Evolutionary conservation across 257 asterid genomes (phyloP).

Genomic region (Salvia splendens): DNA sequence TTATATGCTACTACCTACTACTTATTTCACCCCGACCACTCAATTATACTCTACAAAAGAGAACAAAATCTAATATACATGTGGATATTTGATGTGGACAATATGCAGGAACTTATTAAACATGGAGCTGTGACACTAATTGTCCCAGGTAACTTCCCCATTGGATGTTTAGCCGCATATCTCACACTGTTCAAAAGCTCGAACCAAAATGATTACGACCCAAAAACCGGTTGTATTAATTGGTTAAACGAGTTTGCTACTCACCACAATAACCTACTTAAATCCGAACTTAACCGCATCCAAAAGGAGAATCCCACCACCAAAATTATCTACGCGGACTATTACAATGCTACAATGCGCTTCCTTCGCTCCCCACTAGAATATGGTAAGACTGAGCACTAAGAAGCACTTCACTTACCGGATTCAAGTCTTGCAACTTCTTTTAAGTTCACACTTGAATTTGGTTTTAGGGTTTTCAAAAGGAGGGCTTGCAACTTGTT

Average conservation of each 20-base stretch:
- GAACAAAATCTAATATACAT: too few relatives aligned
- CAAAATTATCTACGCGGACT: constrained; percentile 45
- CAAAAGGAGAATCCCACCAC: constrained; percentile 33
- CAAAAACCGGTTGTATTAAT: constrained; percentile 43
- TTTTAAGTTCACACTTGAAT: too few relatives aligned
- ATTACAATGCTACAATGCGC: constrained; percentile 43
- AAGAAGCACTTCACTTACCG: too few relatives aligned
- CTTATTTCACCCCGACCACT: too few relatives aligned
- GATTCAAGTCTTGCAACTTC: too few relatives aligned
- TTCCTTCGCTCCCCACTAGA: constrained; percentile 32
- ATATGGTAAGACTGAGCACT: constrained; percentile 19
- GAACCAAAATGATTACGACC: constrained; percentile 35
- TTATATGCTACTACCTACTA: too few relatives aligned
- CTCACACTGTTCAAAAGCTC: constrained; percentile 37
- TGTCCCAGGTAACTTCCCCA: constrained; percentile 48
- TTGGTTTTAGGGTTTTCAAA: constrained; percentile 35
- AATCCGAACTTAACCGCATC: constrained; percentile 27
- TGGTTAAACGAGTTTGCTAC: constrained; percentile 45
- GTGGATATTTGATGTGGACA: not conserved
- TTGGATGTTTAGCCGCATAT: constrained; percentile 39
- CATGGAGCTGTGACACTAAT: constrained; percentile 43
- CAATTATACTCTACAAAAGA: too few relatives aligned
- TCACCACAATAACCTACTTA: not conserved
- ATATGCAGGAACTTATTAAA: constrained; percentile 37
- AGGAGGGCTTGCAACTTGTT: constrained; percentile 35